Percentiles rank a stretch among this genome's conserved stretches.
phyloP scores from a whole-genome alignment of 768 basidiomycete genomes.

The Suillus brevipes region DNA sequence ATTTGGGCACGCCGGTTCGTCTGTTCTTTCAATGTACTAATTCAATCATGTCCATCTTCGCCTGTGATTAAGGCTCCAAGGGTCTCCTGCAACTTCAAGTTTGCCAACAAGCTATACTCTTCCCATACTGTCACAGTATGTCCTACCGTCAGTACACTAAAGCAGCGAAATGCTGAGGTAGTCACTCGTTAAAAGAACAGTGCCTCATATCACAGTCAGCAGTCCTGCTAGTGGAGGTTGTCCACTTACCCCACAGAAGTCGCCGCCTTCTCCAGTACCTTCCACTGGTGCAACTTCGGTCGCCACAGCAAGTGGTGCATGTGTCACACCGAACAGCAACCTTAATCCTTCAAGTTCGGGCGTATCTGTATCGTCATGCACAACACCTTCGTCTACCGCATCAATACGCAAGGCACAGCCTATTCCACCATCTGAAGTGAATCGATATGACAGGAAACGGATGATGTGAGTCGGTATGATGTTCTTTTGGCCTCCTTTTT shows the following conservation, averaged over 20 bases:
- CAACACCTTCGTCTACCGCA: background rate
- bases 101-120: background rate
- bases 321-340: background rate
- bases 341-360: background rate
- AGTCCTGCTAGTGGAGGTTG: background rate
- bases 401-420: background rate
- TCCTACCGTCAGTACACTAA: background rate
- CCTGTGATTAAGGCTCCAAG: background rate
- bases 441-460: constrained; percentile 4
- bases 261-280: background rate
- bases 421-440: constrained; percentile 1
- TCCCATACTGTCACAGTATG: background rate
- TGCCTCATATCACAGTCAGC: background rate
- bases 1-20: background rate
- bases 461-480: constrained; percentile 1
- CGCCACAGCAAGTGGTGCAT: background rate
- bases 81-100: background rate
- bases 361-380: too few species aligned
- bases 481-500: background rate
- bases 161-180: background rate
- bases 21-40: background rate
- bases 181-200: background rate
- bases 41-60: background rate
- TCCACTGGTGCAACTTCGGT: background rate
- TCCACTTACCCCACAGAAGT: background rate